These are phyloP conservation scores for Phyllachora maydis DNA, from an alignment of 2,329 filamentous ascomycete genomes.

Conservation along the genomic window DNA sequence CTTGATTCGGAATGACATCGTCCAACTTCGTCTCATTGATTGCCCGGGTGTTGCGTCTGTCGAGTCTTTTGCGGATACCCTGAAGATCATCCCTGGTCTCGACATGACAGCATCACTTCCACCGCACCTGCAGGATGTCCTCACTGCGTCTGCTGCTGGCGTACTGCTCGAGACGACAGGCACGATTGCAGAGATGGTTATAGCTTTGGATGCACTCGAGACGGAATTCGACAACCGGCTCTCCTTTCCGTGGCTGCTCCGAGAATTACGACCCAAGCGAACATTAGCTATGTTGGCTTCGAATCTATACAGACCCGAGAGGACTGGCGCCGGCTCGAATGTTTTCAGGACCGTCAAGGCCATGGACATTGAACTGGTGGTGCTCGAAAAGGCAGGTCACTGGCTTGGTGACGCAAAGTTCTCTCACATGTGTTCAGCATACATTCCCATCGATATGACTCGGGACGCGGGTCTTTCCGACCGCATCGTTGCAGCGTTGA, in stretches of 20 bases:
- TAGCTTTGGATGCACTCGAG: neutral
- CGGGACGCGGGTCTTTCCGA: constrained; percentile 3
- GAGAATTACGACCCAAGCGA: neutral
- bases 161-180: neutral
- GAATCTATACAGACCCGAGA: neutral
- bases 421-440: neutral
- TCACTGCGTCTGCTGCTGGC: neutral
- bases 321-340: no score
- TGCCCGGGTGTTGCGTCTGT: no score
- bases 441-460: neutral
- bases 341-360: neutral
- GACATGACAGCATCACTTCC: no score
- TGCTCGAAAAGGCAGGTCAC: constrained; percentile 11
- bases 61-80: no score
- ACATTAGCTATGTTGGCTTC: neutral
- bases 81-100: no score
- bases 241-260: neutral
- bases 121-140: neutral
- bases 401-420: constrained; percentile 9
- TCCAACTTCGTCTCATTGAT: no score
- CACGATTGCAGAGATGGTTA: neutral
- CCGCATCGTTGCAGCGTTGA: constrained; percentile 4
- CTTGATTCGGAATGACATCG: no score
- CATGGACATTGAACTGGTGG: constrained; percentile 10
- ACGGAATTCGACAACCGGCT: neutral